Percentiles rank a stretch among this genome's conserved stretches.
These are phyloP conservation scores for Scheffersomyces stipitis DNA, from an alignment of 805 yeast species.

Conservation along the genomic window DNA sequence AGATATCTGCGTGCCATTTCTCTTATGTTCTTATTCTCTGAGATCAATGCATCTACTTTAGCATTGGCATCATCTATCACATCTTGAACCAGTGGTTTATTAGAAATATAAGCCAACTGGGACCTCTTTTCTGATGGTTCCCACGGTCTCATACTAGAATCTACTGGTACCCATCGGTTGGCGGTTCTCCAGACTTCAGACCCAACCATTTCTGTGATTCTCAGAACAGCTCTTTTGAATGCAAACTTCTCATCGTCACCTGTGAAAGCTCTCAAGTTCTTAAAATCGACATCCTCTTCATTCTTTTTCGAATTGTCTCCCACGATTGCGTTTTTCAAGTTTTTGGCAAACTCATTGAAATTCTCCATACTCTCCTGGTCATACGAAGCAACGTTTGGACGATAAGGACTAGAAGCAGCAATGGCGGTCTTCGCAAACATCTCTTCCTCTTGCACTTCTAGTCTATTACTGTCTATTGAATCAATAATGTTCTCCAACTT, in stretches of 20 bases:
- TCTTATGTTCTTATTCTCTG: slow-evolving; percentile 8
- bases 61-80: slow-evolving; percentile 1
- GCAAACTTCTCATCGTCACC: slow-evolving; percentile 81
- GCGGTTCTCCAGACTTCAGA: slow-evolving; percentile 50
- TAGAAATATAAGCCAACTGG: background rate
- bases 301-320: slow-evolving; percentile 3
- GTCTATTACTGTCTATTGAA: slow-evolving; percentile 28
- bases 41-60: slow-evolving; percentile 8
- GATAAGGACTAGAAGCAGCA: slow-evolving; percentile 60
- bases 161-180: slow-evolving; percentile 57
- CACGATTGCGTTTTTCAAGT: slow-evolving; percentile 1
- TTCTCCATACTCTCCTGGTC: slow-evolving; percentile 43
- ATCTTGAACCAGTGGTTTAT: background rate
- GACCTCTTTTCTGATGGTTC: slow-evolving; percentile 22
- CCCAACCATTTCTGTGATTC: slow-evolving; percentile 60
- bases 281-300: slow-evolving; percentile 34
- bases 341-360: slow-evolving; percentile 5
- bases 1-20: slow-evolving; percentile 9
- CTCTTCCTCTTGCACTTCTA: slow-evolving; percentile 61
- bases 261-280: slow-evolving; percentile 56
- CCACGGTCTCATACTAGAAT: slow-evolving; percentile 57
- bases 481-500: slow-evolving; percentile 11
- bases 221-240: slow-evolving; percentile 65
- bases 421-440: slow-evolving; percentile 65
- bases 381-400: slow-evolving; percentile 69